Evolutionary conservation across 805 yeast genomes (phyloP).

Genomic region (Barnettozyma vustinii): DNA sequence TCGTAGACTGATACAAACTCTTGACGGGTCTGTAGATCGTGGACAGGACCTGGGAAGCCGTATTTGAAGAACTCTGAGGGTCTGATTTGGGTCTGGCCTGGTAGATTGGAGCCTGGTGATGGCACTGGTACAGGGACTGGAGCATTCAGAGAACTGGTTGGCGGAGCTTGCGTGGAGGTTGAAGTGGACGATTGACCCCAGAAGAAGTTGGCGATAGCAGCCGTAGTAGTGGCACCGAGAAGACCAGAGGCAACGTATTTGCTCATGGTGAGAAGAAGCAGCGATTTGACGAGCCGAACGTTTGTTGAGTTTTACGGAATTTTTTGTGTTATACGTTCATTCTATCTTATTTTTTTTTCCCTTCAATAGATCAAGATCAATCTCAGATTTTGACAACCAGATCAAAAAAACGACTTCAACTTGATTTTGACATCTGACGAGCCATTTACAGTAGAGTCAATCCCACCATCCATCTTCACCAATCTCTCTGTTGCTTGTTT

Average conservation of each 20-base stretch:
- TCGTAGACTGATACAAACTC: slow-evolving; percentile 87
- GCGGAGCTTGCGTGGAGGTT: slow-evolving; percentile 1
- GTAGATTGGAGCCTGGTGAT: slow-evolving; percentile 9
- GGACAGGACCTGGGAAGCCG: slow-evolving; percentile 94
- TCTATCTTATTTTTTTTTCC: background rate
- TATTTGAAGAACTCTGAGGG: slow-evolving; percentile 84
- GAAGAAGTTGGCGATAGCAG: slow-evolving; percentile 30
- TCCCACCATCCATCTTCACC: slow-evolving; percentile 30
- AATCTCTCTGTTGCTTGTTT: slow-evolving; percentile 36
- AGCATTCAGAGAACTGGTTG: background rate
- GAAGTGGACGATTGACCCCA: slow-evolving; percentile 25
- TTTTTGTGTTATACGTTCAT: background rate
- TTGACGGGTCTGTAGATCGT: slow-evolving; percentile 65
- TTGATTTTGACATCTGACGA: slow-evolving; percentile 36
- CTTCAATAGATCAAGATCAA: background rate
- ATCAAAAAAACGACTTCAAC: slow-evolving; percentile 41
- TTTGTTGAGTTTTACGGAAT: background rate
- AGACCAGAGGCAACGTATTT: slow-evolving; percentile 24
- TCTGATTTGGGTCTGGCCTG: slow-evolving; percentile 36
- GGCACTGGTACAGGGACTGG: slow-evolving; percentile 11
- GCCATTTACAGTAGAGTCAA: slow-evolving; percentile 10
- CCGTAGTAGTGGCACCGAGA: slow-evolving; percentile 26
- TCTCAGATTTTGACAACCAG: background rate
- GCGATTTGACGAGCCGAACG: background rate
- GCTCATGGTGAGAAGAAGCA: slow-evolving; percentile 12